Base-by-base conservation (phyloP, 768 basidiomycete genomes). In the Russula emetica region DNA sequence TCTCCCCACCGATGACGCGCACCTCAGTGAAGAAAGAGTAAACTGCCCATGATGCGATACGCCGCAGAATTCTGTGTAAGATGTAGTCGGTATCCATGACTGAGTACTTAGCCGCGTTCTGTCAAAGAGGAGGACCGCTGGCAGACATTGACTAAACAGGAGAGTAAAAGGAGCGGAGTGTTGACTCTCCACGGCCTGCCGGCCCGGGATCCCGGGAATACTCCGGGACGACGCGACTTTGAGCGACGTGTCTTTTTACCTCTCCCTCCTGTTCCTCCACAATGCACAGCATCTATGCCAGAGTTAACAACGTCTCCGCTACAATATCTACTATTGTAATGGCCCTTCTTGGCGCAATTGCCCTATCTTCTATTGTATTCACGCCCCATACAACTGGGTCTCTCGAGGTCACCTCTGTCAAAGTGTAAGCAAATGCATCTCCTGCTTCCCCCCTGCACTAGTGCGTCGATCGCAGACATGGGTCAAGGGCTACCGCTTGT, bases 21-120 rank as follows among this genome's bases (percentile, higher is more conserved):
- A 97, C 83, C 74, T 93, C 88, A 0, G 84, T 84, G 80, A 96
- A 98, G 80, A 98, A 98, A 6, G 90, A 88, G 72, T 83, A 80
- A 13, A 92, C 82, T 2, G 92, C 88, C 76, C 85, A 83, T 36
- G 80, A 77, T 26, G 94, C 88, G 55, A 94, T 75, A 51, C 77
- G 77, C 59, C 90, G 85, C 64, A 97, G 80, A 42, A 90, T 71
- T 54, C 83, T 80, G 77, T 96, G 94, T 64, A 87, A 74, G 50
- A 82, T 50, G 64, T 76, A 76, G 44, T 74, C 60, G 50, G 79
- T 73, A 16, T 76, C 66, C 71, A 76, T 76, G 52, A 47, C 13
- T 36, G 36, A 36, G 36, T 36, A 3, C 34, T 32, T 9, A 52
- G 24, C 44, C n/a, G 11, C 11, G 24, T 26, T 3, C 49, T 50